Conservation (phyloP, 257 asterid genomes). For the Lantana camara region DNA sequence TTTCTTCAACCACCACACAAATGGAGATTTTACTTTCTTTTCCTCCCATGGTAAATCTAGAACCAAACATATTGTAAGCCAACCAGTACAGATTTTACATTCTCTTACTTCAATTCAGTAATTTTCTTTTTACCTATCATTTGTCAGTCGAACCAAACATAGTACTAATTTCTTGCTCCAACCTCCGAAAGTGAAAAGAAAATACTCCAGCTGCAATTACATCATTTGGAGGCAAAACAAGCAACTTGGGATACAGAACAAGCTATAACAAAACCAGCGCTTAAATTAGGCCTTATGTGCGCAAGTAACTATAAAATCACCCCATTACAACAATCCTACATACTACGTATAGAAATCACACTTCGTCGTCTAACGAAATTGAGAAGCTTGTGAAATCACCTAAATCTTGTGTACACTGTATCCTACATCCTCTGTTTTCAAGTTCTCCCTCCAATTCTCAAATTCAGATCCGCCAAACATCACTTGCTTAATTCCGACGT, state of each 20-base stretch:
- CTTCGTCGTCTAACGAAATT: neutral
- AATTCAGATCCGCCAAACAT: conserved; percentile 84
- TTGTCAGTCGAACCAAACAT: too few species aligned
- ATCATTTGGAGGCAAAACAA: neutral
- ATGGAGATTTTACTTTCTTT: too few species aligned
- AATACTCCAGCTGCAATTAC: neutral
- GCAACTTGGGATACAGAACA: too few species aligned
- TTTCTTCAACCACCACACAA: too few species aligned
- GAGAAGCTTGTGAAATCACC: conserved; percentile 25
- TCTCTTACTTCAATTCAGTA: neutral
- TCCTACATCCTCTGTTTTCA: conserved; percentile 79
- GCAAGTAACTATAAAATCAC: neutral
- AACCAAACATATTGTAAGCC: too few species aligned
- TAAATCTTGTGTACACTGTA: conserved; percentile 79
- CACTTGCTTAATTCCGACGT: conserved; percentile 86
- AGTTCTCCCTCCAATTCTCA: conserved; percentile 79
- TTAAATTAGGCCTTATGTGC: neutral
- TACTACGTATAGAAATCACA: neutral
- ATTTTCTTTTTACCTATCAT: too few species aligned
- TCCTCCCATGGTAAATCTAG: too few species aligned
- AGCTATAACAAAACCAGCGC: too few species aligned
- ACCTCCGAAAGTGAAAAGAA: neutral
- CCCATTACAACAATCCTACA: neutral
- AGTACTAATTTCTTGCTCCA: neutral
- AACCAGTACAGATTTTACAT: too few species aligned